A percentile compares a stretch with the other conserved stretches of the same genome.
phyloP scores from a whole-genome alignment of 2,329 filamentous ascomycete species.

The Colletotrichum incanum region DNA sequence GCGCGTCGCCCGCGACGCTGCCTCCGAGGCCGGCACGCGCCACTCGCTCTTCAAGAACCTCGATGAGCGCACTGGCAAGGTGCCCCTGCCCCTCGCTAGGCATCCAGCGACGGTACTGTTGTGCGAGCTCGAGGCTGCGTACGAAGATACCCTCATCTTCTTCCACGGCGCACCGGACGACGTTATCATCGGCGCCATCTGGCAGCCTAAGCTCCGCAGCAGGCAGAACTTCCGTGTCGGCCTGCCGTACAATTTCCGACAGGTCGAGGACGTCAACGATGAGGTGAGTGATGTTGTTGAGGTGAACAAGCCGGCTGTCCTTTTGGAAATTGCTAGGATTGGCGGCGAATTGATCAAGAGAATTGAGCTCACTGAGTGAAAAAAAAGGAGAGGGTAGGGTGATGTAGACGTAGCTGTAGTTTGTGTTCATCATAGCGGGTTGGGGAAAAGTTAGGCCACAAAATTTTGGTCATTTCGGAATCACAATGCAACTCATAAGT shows the following conservation, averaged over 20 bases:
- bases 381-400: not conserved
- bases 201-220: constrained; percentile 69
- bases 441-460: constrained; percentile 8
- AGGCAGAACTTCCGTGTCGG: constrained; percentile 78
- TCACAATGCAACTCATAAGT: constrained; percentile 2
- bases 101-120: constrained; percentile 77
- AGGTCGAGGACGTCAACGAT: constrained; percentile 46
- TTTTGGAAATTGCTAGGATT: constrained; percentile 81
- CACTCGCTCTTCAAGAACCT: constrained; percentile 85
- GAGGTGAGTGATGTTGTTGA: constrained; percentile 66
- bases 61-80: constrained; percentile 68
- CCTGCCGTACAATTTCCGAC: constrained; percentile 72
- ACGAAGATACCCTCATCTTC: constrained; percentile 81
- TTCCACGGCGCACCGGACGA: constrained; percentile 79
- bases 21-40: constrained; percentile 53
- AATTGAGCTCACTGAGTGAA: constrained; percentile 66
- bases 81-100: constrained; percentile 66
- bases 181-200: constrained; percentile 69
- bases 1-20: constrained; percentile 57
- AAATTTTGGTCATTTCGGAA: not conserved
- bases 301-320: constrained; percentile 77
- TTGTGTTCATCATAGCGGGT: constrained; percentile 13
- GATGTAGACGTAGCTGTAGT: not conserved
- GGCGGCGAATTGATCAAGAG: constrained; percentile 78
- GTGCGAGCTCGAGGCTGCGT: constrained; percentile 76